Base-by-base conservation (phyloP, 495 filamentous ascomycete genomes). In the Trichoderma gamsii region DNA sequence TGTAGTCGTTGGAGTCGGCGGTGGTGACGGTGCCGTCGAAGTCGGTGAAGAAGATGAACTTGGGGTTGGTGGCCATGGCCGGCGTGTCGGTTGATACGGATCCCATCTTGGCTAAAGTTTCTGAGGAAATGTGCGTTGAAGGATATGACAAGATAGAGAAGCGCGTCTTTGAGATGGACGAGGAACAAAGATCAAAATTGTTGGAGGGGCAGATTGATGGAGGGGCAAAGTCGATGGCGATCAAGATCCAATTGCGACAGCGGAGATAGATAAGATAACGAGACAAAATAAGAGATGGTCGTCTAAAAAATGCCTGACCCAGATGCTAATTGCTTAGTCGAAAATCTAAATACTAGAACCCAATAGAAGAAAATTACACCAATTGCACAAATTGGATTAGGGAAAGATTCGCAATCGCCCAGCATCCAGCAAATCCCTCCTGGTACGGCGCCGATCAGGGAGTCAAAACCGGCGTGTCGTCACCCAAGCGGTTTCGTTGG, bases 31-130 rank as follows among this genome's bases (percentile, higher is more conserved):
- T 97, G 66, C 94, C 94, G 74, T 98, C 94, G 71, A 98, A 98
- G 78, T 98, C 94, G 51, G 93, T 94, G 82, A 97, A 98, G 83
- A 98, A 96, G 78, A 98, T 95, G 81, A 89, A 88, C 76, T 92
- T 90, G 41, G 90, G 90, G 71, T 85, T 84, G 18, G 86, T 89
- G 71, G 82, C 79, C 78, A 93, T 77, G 32, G 83, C 83, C 4
- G 83, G 74, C 51, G 29, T 65, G 59, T 16, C 72, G 49, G 67
- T 69, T 6, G 41, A 15, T 13, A 49, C 44, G 65, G 75, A 74
- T 32, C 76, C 77, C 74, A 78, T 75, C 18, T 43, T 76, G 56
- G 12, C 13, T n/a, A 7, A 23, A 25, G 52, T 7, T 21, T 52
- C 18, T 21, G 49, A n/a, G 9, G 49, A 21, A 12, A 16, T 21